phyloP scores from a whole-genome alignment of 257 asterid species.

The Pogostemon cablin region DNA sequence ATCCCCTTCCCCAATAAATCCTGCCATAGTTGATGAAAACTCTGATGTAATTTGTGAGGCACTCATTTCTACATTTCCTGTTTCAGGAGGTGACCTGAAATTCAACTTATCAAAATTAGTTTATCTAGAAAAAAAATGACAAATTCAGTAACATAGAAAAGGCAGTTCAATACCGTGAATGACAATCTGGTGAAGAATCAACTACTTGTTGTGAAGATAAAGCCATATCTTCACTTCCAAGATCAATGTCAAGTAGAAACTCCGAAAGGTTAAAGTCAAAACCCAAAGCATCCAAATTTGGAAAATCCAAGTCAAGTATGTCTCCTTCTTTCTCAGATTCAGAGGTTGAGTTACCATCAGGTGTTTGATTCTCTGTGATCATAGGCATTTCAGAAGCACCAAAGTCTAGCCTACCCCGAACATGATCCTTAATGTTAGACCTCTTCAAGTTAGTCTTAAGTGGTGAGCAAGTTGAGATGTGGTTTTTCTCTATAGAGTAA shows the following conservation, averaged over 20 bases:
- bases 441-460: constrained; percentile 53
- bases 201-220: constrained; percentile 38
- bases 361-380: constrained; percentile 47
- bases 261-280: constrained; percentile 58
- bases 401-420: constrained; percentile 85
- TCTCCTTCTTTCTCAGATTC: constrained; percentile 69
- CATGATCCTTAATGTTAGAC: constrained; percentile 63
- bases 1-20: constrained; percentile 52
- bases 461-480: constrained; percentile 71
- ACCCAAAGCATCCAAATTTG: constrained; percentile 72
- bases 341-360: constrained; percentile 57
- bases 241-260: constrained; percentile 49
- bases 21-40: constrained; percentile 54
- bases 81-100: constrained; percentile 59
- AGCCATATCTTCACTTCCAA: constrained; percentile 40
- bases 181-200: constrained; percentile 54
- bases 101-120: constrained; percentile 18
- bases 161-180: constrained; percentile 42
- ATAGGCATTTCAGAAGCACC: constrained; percentile 59
- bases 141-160: background rate
- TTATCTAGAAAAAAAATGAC: background rate
- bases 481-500: constrained; percentile 79
- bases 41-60: constrained; percentile 50
- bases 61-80: constrained; percentile 43
- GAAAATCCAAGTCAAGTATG: constrained; percentile 69